These are phyloP conservation scores for Margaritispora aquatica DNA, from an alignment of 495 filamentous ascomycete species.

Conservation along the genomic window DNA sequence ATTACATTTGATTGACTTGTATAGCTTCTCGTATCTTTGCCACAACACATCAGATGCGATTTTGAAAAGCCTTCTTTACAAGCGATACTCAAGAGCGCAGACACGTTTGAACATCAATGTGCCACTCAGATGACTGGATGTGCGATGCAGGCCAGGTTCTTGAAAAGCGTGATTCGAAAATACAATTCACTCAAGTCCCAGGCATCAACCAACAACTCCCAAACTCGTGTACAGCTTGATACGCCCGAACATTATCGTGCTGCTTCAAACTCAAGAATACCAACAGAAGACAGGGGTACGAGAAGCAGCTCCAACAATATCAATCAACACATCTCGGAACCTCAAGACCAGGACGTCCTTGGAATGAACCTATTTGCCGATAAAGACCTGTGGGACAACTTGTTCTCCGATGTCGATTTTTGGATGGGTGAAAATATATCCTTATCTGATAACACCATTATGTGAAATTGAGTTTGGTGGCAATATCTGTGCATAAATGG, in stretches of 20 bases:
- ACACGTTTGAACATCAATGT: constrained; percentile 7
- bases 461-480: neutral
- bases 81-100: neutral
- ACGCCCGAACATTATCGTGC: neutral
- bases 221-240: neutral
- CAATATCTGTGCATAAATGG: neutral
- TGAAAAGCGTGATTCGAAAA: constrained; percentile 1
- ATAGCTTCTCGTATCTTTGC: constrained; percentile 3
- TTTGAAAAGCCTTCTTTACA: neutral
- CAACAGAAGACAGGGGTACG: neutral
- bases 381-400: constrained; percentile 7
- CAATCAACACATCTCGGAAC: neutral
- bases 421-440: neutral
- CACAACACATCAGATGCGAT: neutral
- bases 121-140: constrained; percentile 2
- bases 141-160: constrained; percentile 10
- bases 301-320: neutral
- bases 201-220: neutral
- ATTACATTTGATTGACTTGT: neutral
- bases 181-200: constrained; percentile 2
- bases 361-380: neutral
- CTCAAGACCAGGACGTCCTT: neutral
- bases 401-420: constrained; percentile 4
- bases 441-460: neutral
- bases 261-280: neutral